phyloP scores from a whole-genome alignment of 2,329 filamentous ascomycete genomes.

The Aureobasidium sp. region DNA sequence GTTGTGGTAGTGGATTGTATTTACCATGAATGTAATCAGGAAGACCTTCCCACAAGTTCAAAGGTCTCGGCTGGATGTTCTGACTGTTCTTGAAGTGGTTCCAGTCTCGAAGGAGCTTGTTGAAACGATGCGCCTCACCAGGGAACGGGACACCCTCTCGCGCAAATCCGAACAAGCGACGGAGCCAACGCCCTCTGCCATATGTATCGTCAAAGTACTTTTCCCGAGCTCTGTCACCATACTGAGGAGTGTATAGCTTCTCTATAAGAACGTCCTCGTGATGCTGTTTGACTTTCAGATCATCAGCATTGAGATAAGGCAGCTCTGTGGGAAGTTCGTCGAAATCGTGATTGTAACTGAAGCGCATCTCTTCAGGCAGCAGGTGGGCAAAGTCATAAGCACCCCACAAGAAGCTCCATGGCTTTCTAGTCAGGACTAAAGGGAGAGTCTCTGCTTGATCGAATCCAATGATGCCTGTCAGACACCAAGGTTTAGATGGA shows the following conservation, averaged over 20 bases:
- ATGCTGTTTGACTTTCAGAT: neutral
- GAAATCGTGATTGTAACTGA: neutral
- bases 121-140: neutral
- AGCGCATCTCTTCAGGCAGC: neutral
- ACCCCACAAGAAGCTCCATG: neutral
- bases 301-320: neutral
- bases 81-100: neutral
- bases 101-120: neutral
- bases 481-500: neutral
- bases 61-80: neutral
- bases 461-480: neutral
- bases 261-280: neutral
- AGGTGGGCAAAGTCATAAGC: neutral
- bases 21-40: neutral
- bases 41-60: neutral
- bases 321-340: neutral
- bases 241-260: neutral
- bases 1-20: neutral
- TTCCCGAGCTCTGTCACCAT: neutral
- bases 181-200: slow-evolving; percentile 5
- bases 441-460: neutral
- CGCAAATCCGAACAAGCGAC: neutral
- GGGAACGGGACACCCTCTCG: neutral
- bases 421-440: neutral
- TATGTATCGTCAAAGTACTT: neutral